Evolutionary conservation across 257 asterid species (phyloP), one percentile per base, ranked within the genome.

Genomic region (Ocimum tenuiflorum): DNA sequence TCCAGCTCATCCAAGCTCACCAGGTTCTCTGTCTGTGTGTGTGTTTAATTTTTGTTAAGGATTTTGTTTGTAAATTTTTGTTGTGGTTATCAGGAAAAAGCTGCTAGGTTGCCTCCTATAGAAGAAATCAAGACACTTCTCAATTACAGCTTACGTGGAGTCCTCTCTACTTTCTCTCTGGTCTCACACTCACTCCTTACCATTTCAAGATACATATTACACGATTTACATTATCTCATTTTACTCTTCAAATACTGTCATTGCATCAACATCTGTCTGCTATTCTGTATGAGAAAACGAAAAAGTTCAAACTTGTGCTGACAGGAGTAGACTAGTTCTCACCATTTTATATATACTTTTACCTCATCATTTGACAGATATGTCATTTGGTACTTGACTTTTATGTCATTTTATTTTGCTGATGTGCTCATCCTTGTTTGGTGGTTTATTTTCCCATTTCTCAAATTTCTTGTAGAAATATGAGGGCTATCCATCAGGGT

Each of bases 401-500:
- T 22, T 45, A 22, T 47, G 19, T 58, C 54, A 11, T 1, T 20
- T 47, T 7, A 31, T 68, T 8, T 9, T 69, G 53, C 60, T 38
- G 4, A 10, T 23, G 13, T 56, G 7, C 10, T 20, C 39, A 8
- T 31, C 12, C 23, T 33, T 35, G 23, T 29, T 29, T 62, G 42
- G 66, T 50, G 50, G 36, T 57, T 70, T 11, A 71, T 7, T 48
- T 27, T 24, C 43, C 53, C 20, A 23, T 75, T 58, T 75, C 22
- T 33, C 36, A 27, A 42, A 38, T 63, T 54, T 36, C 65, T 48
- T 73, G 69, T 83, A 94, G 97, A 94, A 85, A 80, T 58, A 80
- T 41, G 88, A 85, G 73, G 97, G 96, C n/a, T 94, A 94, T 71
- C 99, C 99, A 33, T 88, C 99, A 42, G 95, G 91, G 15, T 89